Base-by-base conservation (phyloP, 345 rosid species). In the Syzygium aqueum region DNA sequence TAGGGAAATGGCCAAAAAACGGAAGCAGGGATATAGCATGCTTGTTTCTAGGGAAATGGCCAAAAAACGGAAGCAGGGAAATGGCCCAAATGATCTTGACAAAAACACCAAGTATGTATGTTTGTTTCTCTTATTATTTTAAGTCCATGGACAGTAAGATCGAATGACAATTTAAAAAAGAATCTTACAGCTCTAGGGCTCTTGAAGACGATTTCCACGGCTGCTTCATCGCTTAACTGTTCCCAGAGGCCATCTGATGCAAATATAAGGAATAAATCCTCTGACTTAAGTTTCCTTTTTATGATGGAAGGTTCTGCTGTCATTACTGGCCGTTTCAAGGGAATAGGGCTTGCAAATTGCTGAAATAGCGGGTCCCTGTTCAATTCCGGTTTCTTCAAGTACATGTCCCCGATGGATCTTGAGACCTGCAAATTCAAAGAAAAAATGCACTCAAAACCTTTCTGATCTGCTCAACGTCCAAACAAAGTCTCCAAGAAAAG, bases 171-270 rank as follows among this genome's bases (percentile, higher is more conserved):
- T 17, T 33, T 43, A 7, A 43, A 43, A 33, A 33, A 73, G 13
- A 73, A 73, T 33, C 99, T 95, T 85, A 97, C 99, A 43, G 91
- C 93, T 95, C 98, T 96, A 7, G 99, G 98, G 91, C 94, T 93
- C 86, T 94, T 96, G 65, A 91, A 90, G 80, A 97, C 99, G 65
- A 97, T 96, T 85, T 95, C 96, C 25, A 95, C 97, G 1, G 98
- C 99, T 63, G 93, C 92, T 93, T 96, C 93, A 88, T 97, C 99
- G 51, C 92, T 95, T 91, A 97, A 92, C 87, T 97, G 99, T 90
- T 97, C 99, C 99, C 99, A 97, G 59, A 97, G 98, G 92, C 99
- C 99, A 89, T 97, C 99, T 25, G 98, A 96, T 91, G 99, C 99
- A 94, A 97, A 97, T 88, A 97, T 95, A 86, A 97, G 91, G 90